These are phyloP conservation scores for Thelonectria olida DNA, from an alignment of 2,329 filamentous ascomycete species.

Conservation along the genomic window DNA sequence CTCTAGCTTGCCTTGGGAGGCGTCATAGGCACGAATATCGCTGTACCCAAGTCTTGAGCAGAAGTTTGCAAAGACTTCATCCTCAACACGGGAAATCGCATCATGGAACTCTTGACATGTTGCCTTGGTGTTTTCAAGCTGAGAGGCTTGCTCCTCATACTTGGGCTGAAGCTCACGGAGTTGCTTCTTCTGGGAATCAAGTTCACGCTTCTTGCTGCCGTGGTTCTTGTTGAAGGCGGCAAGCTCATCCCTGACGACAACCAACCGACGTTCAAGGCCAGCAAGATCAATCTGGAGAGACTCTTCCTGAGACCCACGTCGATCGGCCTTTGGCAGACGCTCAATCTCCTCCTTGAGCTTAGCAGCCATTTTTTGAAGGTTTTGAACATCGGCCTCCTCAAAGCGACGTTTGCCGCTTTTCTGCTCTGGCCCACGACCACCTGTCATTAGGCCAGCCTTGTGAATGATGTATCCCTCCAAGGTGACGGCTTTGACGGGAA, in stretches of 20 bases:
- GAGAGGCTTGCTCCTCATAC: conserved; percentile 74
- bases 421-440: conserved; percentile 81
- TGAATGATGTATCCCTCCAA: conserved; percentile 96
- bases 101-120: conserved; percentile 63
- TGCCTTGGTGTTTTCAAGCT: conserved; percentile 67
- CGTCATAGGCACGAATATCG: conserved; percentile 92
- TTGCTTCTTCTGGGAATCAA: conserved; percentile 77
- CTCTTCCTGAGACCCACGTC: conserved; percentile 81
- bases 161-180: conserved; percentile 81
- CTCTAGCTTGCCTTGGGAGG: conserved; percentile 90
- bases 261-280: conserved; percentile 80
- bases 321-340: conserved; percentile 81
- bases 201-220: conserved; percentile 82
- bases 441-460: conserved; percentile 96
- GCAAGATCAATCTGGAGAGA: conserved; percentile 80
- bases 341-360: conserved; percentile 82
- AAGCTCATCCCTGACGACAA: conserved; percentile 78
- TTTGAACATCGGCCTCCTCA: conserved; percentile 89
- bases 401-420: conserved; percentile 83
- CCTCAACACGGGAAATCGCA: conserved; percentile 83
- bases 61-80: conserved; percentile 86
- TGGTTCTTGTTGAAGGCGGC: conserved; percentile 84
- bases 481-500: conserved; percentile 94
- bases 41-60: conserved; percentile 87
- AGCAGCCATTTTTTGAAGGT: conserved; percentile 78